Base-by-base conservation (phyloP, 495 filamentous ascomycete genomes). In the Daldinia bambusicola region DNA sequence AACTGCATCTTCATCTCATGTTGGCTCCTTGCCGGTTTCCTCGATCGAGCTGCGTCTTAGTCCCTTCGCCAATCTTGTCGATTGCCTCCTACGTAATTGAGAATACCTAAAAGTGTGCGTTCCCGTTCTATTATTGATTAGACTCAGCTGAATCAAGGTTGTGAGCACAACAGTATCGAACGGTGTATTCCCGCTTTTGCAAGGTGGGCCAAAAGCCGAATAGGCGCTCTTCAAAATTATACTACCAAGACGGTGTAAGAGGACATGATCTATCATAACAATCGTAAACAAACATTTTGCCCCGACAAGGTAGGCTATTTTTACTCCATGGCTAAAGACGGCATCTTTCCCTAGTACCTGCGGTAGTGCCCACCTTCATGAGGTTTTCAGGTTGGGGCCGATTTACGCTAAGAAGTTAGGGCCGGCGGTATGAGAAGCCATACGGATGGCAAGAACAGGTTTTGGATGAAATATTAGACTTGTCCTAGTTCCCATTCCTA, bases 111-210 rank as follows among this genome's bases (percentile, higher is more conserved):
- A n/a, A 34, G 41, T 20, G 38, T 37, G 14, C 3, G 26, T 26
- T 20, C 12, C n/a, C 14, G 12, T 51, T 38, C 26, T 52, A 52
- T 62, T 41, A 32, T 16, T 48, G 37, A 45, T 34, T 50, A 37
- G 50, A 45, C 53, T 53, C 55, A n/a, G 41, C 61, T 20, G 55
- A n/a, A 36, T 14, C 34, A 50, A 9, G 14, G 68, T 66, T 41
- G 9, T 26, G 3, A 3, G 26, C 34, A 66, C 63, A 14, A 43
- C 52, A 64, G 40, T 5, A 20, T 41, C 37, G 20, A 48, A 14
- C 38, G 20, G 32, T 36, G n/a, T 59, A 14, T 41, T 31, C 63
- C 9, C 55, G 45, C 30, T 67, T 45, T 43, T 31, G 16, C 30
- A 45, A 59, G 55, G 31, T 32, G 48, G 38, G 32, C 10, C 18